Base-by-base conservation (phyloP, 1,284 basidiomycete species). In the Ustilago xerochloae region DNA sequence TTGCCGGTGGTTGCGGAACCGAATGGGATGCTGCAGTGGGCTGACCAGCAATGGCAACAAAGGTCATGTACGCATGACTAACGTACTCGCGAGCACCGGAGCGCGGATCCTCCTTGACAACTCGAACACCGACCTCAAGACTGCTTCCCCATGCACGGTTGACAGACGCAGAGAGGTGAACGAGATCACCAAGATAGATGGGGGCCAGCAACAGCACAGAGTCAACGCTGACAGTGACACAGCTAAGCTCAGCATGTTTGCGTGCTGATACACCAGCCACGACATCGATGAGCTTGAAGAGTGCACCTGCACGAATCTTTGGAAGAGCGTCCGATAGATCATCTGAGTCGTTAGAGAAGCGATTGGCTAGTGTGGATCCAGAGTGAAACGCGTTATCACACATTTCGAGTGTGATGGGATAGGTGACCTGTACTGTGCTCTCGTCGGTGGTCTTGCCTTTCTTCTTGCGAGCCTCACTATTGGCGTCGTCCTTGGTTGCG, bases 271-370 rank as follows among this genome's bases (percentile, higher is more conserved):
- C 81, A 2, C 85, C 85, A 4, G 85, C 85, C 2, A 83, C 80
- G n/a, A 85, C 80, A 47, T 86, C 85, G 66, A 85, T 83, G 20
- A 85, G 66, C 56, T 84, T 85, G 60, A 85, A 79, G 8, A 86
- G 75, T 15, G 85, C 85, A 24, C 85, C 85, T 5, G 84, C 85
- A 18, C 79, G 81, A 10, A 85, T 58, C 47, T 68, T 71, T 9
- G 71, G 72, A 4, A 57, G 41, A 1, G 49, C 15, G 3, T 60
- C 61, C 5, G 50, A 20, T 9, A n/a, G 3, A 24, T 60, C 55
- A 7, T 29, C 48, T 4, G 60, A 46, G 16, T 57, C 53, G 30
- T 16, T 7, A 10, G 52, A 46, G 24, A n/a, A 30, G 29, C 46
- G 63, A 22, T 43, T 54, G 13, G 41, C 36, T 12, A 62, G 13